A percentile compares a stretch with the other conserved stretches of the same genome.
Evolutionary conservation across 148 eudicot genomes (phyloP).

Genomic region (Spergularia bocconei): DNA sequence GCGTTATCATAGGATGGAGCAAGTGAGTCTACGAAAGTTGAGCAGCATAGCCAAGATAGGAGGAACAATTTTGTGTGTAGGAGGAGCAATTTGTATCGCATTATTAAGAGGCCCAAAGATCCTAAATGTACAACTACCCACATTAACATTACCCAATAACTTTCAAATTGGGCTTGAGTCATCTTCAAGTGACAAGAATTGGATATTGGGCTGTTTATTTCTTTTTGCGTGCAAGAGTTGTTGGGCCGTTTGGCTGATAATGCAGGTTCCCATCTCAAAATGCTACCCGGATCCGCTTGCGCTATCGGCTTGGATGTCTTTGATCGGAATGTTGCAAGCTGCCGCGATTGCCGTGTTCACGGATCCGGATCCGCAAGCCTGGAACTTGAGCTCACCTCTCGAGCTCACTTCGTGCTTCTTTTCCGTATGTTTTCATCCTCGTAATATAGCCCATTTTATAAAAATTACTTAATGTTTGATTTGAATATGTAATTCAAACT

Average conservation of each 20-base stretch:
- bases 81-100: slow-evolving; percentile 64
- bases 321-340: slow-evolving; percentile 59
- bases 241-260: slow-evolving; percentile 80
- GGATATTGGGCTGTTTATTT: slow-evolving; percentile 66
- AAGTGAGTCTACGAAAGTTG: slow-evolving; percentile 42
- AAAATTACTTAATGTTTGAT: too few relatives aligned
- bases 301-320: slow-evolving; percentile 68
- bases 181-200: slow-evolving; percentile 30
- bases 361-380: slow-evolving; percentile 43
- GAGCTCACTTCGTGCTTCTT: slow-evolving; percentile 45
- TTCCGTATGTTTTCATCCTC: slow-evolving; percentile 35
- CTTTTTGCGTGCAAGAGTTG: slow-evolving; percentile 53
- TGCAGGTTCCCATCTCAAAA: slow-evolving; percentile 59
- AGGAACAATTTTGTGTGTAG: slow-evolving; percentile 61
- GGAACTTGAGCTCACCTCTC: slow-evolving; percentile 53
- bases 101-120: slow-evolving; percentile 67
- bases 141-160: slow-evolving; percentile 14
- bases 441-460: too few relatives aligned
- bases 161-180: slow-evolving; percentile 27
- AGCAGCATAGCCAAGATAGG: slow-evolving; percentile 69
- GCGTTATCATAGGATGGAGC: slow-evolving; percentile 47
- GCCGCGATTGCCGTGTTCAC: slow-evolving; percentile 43
- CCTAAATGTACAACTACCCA: slow-evolving; percentile 38
- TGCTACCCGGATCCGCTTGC: slow-evolving; percentile 58
- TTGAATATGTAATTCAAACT: too few relatives aligned